Conservation (phyloP, 805 yeast genomes). For the Debaryomyces maramus region DNA sequence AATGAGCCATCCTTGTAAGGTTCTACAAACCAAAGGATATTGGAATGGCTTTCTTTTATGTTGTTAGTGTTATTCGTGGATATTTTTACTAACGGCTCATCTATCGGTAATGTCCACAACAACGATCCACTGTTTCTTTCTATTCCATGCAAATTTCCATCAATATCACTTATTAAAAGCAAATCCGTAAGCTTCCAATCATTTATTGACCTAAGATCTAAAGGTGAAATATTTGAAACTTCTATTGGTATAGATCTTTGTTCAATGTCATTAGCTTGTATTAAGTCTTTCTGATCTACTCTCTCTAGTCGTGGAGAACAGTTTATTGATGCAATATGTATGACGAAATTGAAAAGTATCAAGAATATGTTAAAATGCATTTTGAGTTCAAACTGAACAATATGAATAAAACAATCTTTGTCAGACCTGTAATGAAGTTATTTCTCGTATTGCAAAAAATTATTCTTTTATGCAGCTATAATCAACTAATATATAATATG, state of each 20-base stretch:
- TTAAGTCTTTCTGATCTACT: neutral
- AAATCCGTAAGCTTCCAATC: slow-evolving; percentile 57
- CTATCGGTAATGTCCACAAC: slow-evolving; percentile 73
- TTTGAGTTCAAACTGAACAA: no score
- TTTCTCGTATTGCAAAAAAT: no score
- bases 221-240: slow-evolving; percentile 27
- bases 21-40: slow-evolving; percentile 80
- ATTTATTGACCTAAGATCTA: slow-evolving; percentile 38
- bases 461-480: no score
- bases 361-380: neutral
- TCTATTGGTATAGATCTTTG: neutral
- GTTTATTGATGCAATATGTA: neutral
- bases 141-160: slow-evolving; percentile 83
- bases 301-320: neutral
- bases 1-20: slow-evolving; percentile 84
- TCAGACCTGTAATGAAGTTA: no score
- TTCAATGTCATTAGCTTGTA: neutral
- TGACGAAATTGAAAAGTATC: neutral
- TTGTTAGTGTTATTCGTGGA: slow-evolving; percentile 20
- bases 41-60: slow-evolving; percentile 20
- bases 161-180: slow-evolving; percentile 74
- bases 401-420: no score
- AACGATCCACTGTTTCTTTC: slow-evolving; percentile 72
- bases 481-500: no score
- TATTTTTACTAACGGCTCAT: slow-evolving; percentile 58